Base-by-base conservation (phyloP, 371 early-diverging fungal genomes). In the Apophysomyces elegans region DNA sequence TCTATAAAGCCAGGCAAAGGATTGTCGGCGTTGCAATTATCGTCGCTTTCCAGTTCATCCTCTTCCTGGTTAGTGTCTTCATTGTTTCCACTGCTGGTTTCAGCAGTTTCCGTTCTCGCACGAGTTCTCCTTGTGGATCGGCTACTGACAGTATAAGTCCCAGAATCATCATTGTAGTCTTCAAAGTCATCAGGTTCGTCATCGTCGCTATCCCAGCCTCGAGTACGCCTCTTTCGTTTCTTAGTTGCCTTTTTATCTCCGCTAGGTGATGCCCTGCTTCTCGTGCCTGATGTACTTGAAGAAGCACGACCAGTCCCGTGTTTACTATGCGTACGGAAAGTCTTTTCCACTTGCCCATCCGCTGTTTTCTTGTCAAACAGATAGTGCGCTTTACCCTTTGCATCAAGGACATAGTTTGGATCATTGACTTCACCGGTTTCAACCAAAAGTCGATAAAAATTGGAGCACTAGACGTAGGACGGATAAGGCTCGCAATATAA, bases 1-100 rank as follows among this genome's bases (percentile, higher is more conserved):
- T 97, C 97, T 43, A 94, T 85, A 70, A 96, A 92, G 1, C 94
- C 96, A 12, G 96, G 93, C 18, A 97, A 76, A 14, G 96, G 96
- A 76, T 96, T 96, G 64, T 76, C 69, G 0, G 79, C 77, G 47
- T 90, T 81, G 7, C 39, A 50, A 0, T 74, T 67, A 5, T 75
- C 68, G 7, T 74, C 80, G n/a, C 80, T 73, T 9, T 66, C 65
- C 21, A 67, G 75, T 44, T 71, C 67, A 38, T 61, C 62, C 58
- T 71, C 78, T 41, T 68, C 67, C 37, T 73, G 65, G 13, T 68
- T 63, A 7, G 47, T 64, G 18, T 74, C 66, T 57, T 66, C 58
- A 16, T 11, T 37, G 36, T 63, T 59, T 37, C 59, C 59, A 56
- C 62, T 68, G 21, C 46, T 58, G 1, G 50, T 57, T 36, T 39